Evolutionary conservation across 2,329 filamentous ascomycete genomes (phyloP), one percentile per base, ranked within the genome.

Genomic region (Ceratocystis ficicola): DNA sequence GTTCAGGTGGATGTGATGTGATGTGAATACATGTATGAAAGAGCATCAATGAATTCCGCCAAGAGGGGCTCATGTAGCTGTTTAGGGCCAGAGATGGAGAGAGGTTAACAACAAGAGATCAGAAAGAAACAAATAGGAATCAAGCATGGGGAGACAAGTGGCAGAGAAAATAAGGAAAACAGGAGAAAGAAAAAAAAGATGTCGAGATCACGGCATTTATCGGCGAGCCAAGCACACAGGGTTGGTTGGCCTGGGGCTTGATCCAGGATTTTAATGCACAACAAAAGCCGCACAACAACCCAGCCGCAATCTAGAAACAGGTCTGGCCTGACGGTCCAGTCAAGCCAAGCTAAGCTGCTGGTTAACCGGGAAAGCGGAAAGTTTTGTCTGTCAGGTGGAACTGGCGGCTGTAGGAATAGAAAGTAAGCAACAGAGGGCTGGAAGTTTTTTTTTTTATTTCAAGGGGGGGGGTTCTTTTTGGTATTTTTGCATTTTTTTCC

Each of bases 171-270:
- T 8, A 41, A 48, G 20, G 32, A 28, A 28, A 22, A 48, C 7
- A n/a, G 25, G 30, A 25, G 60, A 22, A 12, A 12, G 41, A 62
- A 32, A 63, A 36, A 36, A 36, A 36, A 36, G 32, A 36, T 10
- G 32, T 36, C 32, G 32, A 36, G 20, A 52, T 52, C 48, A 52
- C 48, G 48, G 48, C 48, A 52, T 52, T 52, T 52, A 52, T 52
- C 48, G 25, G 48, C 48, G 25, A 52, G 48, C 25, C 48, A 52
- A 52, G 1, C 32, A 36, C 32, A 36, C 32, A 36, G 32, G 32
- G 32, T 32, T 52, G 48, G 20, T 15, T 52, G 48, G 22, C 20
- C 48, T 25, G 25, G 25, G 48, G 48, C 48, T 52, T 52, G 48
- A 36, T 36, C 32, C 10, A 36, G 32, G 8, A 36, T 36, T 52